Evolutionary conservation across 2,329 filamentous ascomycete genomes (phyloP), one percentile per base, ranked within the genome.

Genomic region (Aspergillus versicolor): DNA sequence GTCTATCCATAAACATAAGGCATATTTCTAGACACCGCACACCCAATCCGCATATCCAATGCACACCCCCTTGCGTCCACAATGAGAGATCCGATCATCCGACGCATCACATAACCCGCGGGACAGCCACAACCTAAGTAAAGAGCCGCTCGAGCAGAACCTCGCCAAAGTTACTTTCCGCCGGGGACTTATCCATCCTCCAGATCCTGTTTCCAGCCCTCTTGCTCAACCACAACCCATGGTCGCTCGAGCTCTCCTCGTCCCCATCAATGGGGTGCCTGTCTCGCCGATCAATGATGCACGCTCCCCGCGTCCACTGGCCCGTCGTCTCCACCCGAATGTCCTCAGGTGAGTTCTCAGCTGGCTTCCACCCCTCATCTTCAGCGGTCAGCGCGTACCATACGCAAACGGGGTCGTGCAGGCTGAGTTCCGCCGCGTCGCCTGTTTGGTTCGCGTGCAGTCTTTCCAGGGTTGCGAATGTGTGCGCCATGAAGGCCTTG

Each of bases 241-340:
- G 80, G 72, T 97, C 93, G 41, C 88, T 89, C 0, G 87, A 81
- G 30, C 87, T 82, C 63, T 83, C 82, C 44, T 80, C 77, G 21
- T 82, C 81, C 69, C 63, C 77, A 68, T 61, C 79, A 71, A 66
- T 73, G 58, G 67, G 75, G 53, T 72, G 76, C 59, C 71, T 76
- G 43, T 74, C 76, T 57, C 94, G 83, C 37, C 86, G 82, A 78
- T 99, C 94, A 41, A 92, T 80, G 32, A 97, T 82, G 69, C 92
- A 92, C 87, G 94, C 92, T 1, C 94, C 93, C 56, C 91, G 82
- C 45, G 92, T 96, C 94, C 94, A 99, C 78, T 97, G 94, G 2
- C 93, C 94, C 2, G 84, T 79, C 0, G 92, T 95, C 77, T 99
- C 94, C 41, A 99, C 81, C 19, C 94, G 84, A 55, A 99, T 88